phyloP scores from a whole-genome alignment of 2,329 filamentous ascomycete genomes.

The Hymenoscyphus repandus region DNA sequence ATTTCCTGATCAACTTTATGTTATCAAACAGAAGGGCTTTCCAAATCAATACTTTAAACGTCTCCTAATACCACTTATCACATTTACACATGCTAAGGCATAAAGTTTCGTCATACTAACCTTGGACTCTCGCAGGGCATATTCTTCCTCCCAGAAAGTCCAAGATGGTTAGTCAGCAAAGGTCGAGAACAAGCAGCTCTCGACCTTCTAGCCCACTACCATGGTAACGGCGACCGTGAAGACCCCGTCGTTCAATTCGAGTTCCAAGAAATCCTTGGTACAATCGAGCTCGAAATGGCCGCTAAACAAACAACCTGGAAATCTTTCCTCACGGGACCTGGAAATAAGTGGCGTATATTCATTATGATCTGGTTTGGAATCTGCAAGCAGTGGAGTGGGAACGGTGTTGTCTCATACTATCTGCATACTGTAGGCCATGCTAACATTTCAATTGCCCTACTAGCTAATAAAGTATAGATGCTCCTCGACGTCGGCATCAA shows the following conservation, averaged over 20 bases:
- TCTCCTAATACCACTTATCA: no score
- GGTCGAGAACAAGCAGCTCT: conserved; percentile 43
- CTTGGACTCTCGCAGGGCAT: conserved; percentile 13
- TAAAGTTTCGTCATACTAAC: no score
- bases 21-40: no score
- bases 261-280: conserved; percentile 37
- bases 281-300: conserved; percentile 33
- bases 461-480: conserved; percentile 7
- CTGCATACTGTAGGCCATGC: conserved; percentile 33
- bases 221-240: conserved; percentile 31
- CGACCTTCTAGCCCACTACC: conserved; percentile 44
- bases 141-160: conserved; percentile 32
- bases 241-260: conserved; percentile 34
- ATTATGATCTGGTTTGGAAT: conserved; percentile 16
- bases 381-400: conserved; percentile 20
- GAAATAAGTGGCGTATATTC: conserved; percentile 8
- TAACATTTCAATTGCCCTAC: background rate
- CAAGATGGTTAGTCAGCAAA: conserved; percentile 36
- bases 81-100: no score
- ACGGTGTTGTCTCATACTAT: conserved; percentile 21
- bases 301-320: conserved; percentile 14
- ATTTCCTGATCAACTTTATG: no score
- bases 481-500: conserved; percentile 19
- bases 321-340: background rate
- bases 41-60: no score